Evolutionary conservation across 2,329 filamentous ascomycete genomes (phyloP), one percentile per base, ranked within the genome.

Genomic region (Westerdykella sp.): DNA sequence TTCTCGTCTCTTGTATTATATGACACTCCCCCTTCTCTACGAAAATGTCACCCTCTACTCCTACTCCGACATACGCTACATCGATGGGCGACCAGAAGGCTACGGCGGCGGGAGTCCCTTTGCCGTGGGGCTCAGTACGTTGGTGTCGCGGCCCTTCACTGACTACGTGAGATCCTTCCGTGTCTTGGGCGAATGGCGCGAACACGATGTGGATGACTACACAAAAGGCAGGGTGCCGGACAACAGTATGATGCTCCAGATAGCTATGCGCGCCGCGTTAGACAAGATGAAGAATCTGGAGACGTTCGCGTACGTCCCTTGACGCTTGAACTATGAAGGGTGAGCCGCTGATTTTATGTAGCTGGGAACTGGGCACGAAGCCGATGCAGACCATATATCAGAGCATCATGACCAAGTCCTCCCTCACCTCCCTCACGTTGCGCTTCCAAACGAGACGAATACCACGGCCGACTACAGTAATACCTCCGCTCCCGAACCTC

Each of bases 61-160:
- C 6, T 80, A 83, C 57, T 67, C 74, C 39, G 73, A 75, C 32
- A 77, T 81, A 22, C 75, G 78, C 39, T 81, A 80, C 56, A 67
- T 73, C 47, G 70, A 76, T 52, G 77, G 79, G 40, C 57, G 73
- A 34, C 77, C 78, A 0, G 77, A 81, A 56, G 80, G 79, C 10
- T 78, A 76, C 59, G 79, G 79, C n/a, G 73, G 74, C 42, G 78
- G 77, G 1, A 81, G 77, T 49, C 79, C 80, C 0, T 82, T 83
- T 60, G 73, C 76, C 40, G 80, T 81, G 75, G 80, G 76, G 0
- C 66, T 83, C 39, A 80, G 80, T 55, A 78, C 77, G 1, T 65
- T 83, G n/a, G 75, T 80, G 31, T 79, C 77, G 25, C 70, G 76
- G 43, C 73, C 71, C 23, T 72, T 76, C 47, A 73, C 73, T 31